A percentile compares a stretch with the other conserved stretches of the same genome.
Evolutionary conservation across 768 basidiomycete species (phyloP).

Genomic region (Serendipita sp.): DNA sequence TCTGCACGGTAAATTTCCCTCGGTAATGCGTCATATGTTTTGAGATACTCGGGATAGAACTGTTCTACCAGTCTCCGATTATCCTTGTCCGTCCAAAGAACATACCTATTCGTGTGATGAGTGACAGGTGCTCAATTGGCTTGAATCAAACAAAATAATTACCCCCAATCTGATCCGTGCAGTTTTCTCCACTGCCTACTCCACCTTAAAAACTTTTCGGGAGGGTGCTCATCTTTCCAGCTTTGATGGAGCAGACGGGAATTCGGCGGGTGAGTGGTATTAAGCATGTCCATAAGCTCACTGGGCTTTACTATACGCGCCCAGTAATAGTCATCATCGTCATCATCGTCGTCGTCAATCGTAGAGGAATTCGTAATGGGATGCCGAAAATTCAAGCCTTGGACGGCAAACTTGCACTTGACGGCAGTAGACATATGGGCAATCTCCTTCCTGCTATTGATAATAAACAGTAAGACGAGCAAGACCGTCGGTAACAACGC

Average conservation of each 20-base stretch:
- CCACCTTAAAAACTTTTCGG: not conserved
- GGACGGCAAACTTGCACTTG: not conserved
- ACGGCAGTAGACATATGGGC: not conserved
- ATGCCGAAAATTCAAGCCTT: not conserved
- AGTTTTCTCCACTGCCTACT: not conserved
- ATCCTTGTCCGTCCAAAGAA: constrained; percentile 5
- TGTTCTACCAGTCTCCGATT: not conserved
- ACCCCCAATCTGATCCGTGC: not conserved
- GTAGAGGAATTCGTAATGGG: not conserved
- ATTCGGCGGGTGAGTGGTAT: not conserved
- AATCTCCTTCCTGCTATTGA: not conserved
- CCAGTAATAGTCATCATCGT: not conserved
- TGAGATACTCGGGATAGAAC: not conserved
- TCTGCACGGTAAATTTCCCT: constrained; percentile 1
- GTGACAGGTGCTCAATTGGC: not conserved
- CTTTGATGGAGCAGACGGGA: not conserved
- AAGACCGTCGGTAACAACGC: not conserved
- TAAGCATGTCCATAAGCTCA: not conserved
- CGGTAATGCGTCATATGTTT: not conserved
- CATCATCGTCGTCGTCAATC: not conserved
- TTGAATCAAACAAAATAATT: not conserved
- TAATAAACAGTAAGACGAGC: not conserved
- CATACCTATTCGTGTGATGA: not conserved
- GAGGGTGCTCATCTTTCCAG: not conserved
- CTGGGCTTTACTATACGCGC: not conserved